phyloP scores from a whole-genome alignment of 176 grass and related monocot species.

The Alopecurus myosuroides region DNA sequence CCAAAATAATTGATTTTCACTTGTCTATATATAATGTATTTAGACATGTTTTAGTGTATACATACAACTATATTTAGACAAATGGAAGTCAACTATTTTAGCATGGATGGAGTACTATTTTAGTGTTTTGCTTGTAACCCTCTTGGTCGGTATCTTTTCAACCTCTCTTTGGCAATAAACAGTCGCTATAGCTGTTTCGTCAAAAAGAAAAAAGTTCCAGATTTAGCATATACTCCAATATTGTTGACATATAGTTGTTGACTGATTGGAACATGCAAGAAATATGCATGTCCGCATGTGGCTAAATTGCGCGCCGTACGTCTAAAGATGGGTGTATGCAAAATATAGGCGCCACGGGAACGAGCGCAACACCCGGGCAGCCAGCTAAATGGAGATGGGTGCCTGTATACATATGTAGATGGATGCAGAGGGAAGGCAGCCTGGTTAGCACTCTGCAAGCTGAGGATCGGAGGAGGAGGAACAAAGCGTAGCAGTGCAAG shows the following conservation, averaged over 20 bases:
- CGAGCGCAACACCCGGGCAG: neutral
- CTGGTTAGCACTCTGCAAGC: neutral
- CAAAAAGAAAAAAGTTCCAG: neutral
- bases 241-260: neutral
- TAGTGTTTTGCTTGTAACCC: neutral
- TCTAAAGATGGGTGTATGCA: neutral
- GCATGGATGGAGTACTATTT: no score
- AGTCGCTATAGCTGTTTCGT: neutral
- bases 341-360: neutral
- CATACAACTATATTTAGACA: no score
- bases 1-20: no score
- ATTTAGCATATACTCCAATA: neutral
- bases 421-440: neutral
- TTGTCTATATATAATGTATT: no score
- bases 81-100: no score
- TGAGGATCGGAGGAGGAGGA: neutral
- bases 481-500: neutral
- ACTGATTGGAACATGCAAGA: neutral
- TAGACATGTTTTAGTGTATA: no score
- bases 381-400: neutral
- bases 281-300: neutral
- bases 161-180: neutral
- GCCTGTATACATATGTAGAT: neutral
- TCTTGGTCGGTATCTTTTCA: neutral
- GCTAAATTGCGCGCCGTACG: neutral